Base-by-base conservation (phyloP, 768 basidiomycete genomes). In the Lyophyllum atratum region DNA sequence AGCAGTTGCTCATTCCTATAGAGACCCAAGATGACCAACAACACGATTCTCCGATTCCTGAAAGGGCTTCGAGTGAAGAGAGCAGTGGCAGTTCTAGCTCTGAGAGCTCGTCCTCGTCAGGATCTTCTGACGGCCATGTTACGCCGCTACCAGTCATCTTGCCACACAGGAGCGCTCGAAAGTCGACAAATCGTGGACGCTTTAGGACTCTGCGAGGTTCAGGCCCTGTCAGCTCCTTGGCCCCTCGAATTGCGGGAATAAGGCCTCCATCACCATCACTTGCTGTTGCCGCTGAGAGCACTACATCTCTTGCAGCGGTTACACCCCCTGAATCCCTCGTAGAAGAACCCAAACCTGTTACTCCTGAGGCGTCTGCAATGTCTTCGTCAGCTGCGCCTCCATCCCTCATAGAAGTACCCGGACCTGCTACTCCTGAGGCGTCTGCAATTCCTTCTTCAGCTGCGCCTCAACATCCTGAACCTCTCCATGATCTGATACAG, bases 131-230 rank as follows among this genome's bases (percentile, higher is more conserved):
- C 48, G 33, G 25, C 21, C 43, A 12, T 34, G 4, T 14, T 31
- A 9, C 29, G 10, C 26, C 39, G 3, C 11, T 48, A 3, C 14
- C 1, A 24, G 19, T 54, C 7, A 21, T 7, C 5, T 33, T 61
- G 10, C 50, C 49, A 19, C 53, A 44, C 15, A 55, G 60, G n/a
- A 61, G 37, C 2, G 60, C 53, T 15, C 53, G 56, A 3, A 61
- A 61, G 47, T 58, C 60, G 33, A 39, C 47, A 10, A 31, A 46
- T 4, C 42, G 59, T 15, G 26, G 28, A 28, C 46, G n/a, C 5
- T 7, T 5, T 10, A n/a, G 26, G 46, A 1, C 46, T 3, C 11
- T 3, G 46, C 17, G 17, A 5, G 8, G 17, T 17, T 14, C n/a
- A 12, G n/a, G 19, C 19, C 15, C 17, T n/a, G 15, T 8, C 21